Percentiles rank a stretch among this genome's conserved stretches.
Conservation (phyloP, 331 rosid species). For the Malus hybrid region DNA sequence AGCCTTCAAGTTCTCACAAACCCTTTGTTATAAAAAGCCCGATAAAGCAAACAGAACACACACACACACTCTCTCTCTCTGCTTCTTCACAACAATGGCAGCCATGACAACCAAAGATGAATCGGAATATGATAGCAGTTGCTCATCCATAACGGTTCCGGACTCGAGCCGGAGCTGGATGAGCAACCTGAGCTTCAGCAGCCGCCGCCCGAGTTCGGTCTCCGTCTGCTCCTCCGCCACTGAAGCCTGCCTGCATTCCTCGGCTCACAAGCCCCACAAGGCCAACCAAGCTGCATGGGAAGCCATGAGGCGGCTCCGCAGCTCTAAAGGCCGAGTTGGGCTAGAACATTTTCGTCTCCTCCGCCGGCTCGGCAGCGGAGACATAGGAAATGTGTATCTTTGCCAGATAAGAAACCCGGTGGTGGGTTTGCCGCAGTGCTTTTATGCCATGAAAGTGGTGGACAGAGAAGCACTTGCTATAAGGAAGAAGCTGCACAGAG, state of each 20-base stretch:
- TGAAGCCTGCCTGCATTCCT: slow-evolving; percentile 19
- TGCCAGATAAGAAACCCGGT: slow-evolving; percentile 78
- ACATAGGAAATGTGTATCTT: slow-evolving; percentile 83
- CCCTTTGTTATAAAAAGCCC: slow-evolving; percentile 23
- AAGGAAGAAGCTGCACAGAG: slow-evolving; percentile 75
- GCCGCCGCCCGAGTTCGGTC: slow-evolving; percentile 64
- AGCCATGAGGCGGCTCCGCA: slow-evolving; percentile 61
- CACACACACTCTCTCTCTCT: not conserved
- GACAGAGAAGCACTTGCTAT: slow-evolving; percentile 84
- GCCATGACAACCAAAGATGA: slow-evolving; percentile 29
- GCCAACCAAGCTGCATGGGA: slow-evolving; percentile 90
- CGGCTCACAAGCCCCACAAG: slow-evolving; percentile 68
- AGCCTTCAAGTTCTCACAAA: not conserved
- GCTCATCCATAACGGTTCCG: slow-evolving; percentile 75
- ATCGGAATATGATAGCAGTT: slow-evolving; percentile 78
- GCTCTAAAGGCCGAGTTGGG: slow-evolving; percentile 52
- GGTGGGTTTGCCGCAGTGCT: slow-evolving; percentile 60
- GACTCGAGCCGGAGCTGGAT: slow-evolving; percentile 85
- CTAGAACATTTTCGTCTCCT: slow-evolving; percentile 75
- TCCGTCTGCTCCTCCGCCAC: slow-evolving; percentile 41
- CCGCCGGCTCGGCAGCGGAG: slow-evolving; percentile 81
- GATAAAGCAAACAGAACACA: slow-evolving; percentile 12
- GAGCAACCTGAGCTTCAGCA: slow-evolving; percentile 79
- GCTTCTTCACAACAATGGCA: slow-evolving; percentile 33
- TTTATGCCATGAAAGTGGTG: slow-evolving; percentile 93